Evolutionary conservation across 192 early-diverging fungal species (phyloP).

Genomic region (Coemansia sp.): DNA sequence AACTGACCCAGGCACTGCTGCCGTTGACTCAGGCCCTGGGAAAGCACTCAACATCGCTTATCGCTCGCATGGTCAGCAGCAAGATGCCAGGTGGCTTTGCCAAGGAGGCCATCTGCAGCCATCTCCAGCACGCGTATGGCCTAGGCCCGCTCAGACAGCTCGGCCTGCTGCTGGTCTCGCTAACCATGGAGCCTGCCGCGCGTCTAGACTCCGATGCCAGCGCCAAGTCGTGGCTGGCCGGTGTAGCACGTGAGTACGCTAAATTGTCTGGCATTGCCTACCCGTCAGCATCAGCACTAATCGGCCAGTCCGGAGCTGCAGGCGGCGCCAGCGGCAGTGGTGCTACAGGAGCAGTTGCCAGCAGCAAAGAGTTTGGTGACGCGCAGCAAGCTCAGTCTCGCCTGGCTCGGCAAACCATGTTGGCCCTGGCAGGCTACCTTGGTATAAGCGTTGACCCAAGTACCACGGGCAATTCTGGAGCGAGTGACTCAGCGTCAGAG

Average conservation of each 20-base stretch:
- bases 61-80: constrained; percentile 74
- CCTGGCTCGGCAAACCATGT: constrained; percentile 70
- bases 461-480: constrained; percentile 55
- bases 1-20: constrained; percentile 79
- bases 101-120: constrained; percentile 60
- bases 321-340: constrained; percentile 70
- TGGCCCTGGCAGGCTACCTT: constrained; percentile 76
- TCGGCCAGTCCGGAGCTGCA: constrained; percentile 53
- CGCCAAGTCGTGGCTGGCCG: constrained; percentile 78
- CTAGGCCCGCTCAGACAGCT: constrained; percentile 59
- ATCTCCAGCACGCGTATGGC: constrained; percentile 67
- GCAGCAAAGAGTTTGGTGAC: constrained; percentile 81
- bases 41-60: constrained; percentile 70
- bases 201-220: constrained; percentile 71
- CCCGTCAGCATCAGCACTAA: constrained; percentile 9
- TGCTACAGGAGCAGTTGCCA: constrained; percentile 65
- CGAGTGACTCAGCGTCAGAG: constrained; percentile 64
- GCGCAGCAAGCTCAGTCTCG: constrained; percentile 66
- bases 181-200: constrained; percentile 78
- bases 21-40: constrained; percentile 60
- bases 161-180: constrained; percentile 69
- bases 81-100: constrained; percentile 96
- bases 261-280: constrained; percentile 60
- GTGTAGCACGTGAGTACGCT: constrained; percentile 69
- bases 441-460: constrained; percentile 68